phyloP scores from a whole-genome alignment of 768 basidiomycete genomes.

The Pleurotus platypus region DNA sequence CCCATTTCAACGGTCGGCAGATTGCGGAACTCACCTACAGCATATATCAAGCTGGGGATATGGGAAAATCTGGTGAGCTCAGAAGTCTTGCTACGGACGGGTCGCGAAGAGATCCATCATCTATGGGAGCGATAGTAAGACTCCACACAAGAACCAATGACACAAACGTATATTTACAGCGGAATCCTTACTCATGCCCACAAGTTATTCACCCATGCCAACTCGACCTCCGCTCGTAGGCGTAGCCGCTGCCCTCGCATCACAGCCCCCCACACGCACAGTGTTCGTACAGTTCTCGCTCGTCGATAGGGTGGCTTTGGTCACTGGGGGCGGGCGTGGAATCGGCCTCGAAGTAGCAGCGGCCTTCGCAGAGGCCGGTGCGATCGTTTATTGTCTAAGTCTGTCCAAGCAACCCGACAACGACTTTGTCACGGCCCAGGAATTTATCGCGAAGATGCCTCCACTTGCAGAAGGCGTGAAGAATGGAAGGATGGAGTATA shows the following conservation, averaged over 20 bases:
- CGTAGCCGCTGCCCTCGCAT: slow-evolving; percentile 12
- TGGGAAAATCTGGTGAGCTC: too few species aligned
- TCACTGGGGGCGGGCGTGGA: slow-evolving; percentile 40
- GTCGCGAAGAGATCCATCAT: too few species aligned
- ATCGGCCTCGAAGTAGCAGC: slow-evolving; percentile 62
- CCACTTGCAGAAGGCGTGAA: slow-evolving; percentile 14
- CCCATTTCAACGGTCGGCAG: too few species aligned
- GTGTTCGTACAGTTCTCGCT: slow-evolving; percentile 34
- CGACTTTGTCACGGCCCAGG: slow-evolving; percentile 45
- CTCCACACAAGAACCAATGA: too few species aligned
- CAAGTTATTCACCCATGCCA: too few species aligned
- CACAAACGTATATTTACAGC: too few species aligned
- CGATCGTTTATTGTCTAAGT: slow-evolving; percentile 62
- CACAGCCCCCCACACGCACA: slow-evolving; percentile 30
- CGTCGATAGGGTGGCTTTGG: slow-evolving; percentile 30
- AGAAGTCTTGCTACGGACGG: too few species aligned
- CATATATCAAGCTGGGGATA: too few species aligned
- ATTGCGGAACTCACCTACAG: too few species aligned
- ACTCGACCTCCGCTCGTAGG: not conserved
- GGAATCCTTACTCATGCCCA: too few species aligned
- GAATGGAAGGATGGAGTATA: slow-evolving; percentile 40
- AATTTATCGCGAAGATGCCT: slow-evolving; percentile 35
- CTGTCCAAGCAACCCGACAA: slow-evolving; percentile 42
- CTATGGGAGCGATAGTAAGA: too few species aligned
- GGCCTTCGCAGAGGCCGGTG: slow-evolving; percentile 53